Conservation (phyloP, 2,329 filamentous ascomycete genomes). For the Pseudopithomyces maydicus region DNA sequence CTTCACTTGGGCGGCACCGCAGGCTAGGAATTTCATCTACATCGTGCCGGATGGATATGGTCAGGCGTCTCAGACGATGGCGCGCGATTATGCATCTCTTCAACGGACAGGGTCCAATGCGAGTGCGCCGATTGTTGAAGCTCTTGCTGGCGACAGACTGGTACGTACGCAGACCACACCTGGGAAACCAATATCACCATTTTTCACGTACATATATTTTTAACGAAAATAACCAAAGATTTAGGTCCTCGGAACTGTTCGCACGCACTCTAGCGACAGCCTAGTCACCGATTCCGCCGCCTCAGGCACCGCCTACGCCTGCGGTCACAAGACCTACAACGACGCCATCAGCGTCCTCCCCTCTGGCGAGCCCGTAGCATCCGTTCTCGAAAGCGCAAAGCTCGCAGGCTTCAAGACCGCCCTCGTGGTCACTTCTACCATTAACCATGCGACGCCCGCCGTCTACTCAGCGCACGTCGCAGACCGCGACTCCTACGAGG, state of each 20-base stretch:
- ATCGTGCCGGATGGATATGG: constrained; percentile 33
- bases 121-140: constrained; percentile 20
- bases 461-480: constrained; percentile 44
- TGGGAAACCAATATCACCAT: too few species aligned
- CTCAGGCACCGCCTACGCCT: constrained; percentile 48
- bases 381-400: constrained; percentile 49
- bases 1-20: constrained; percentile 19
- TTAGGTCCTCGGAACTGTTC: constrained; percentile 29
- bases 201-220: too few species aligned
- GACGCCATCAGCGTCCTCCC: constrained; percentile 43
- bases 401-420: constrained; percentile 48
- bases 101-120: constrained; percentile 22
- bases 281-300: constrained; percentile 51
- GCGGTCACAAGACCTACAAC: constrained; percentile 49
- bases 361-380: constrained; percentile 42
- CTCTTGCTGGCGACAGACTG: constrained; percentile 22
- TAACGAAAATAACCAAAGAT: background rate
- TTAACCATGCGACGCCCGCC: constrained; percentile 44
- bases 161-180: too few species aligned
- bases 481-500: constrained; percentile 40
- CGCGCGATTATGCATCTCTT: constrained; percentile 26
- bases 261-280: constrained; percentile 34
- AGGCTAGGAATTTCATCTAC: constrained; percentile 29
- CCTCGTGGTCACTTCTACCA: constrained; percentile 50
- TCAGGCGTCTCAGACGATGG: constrained; percentile 27